phyloP scores from a whole-genome alignment of 176 grass and related monocot genomes.

The Zoysia pacifica region DNA sequence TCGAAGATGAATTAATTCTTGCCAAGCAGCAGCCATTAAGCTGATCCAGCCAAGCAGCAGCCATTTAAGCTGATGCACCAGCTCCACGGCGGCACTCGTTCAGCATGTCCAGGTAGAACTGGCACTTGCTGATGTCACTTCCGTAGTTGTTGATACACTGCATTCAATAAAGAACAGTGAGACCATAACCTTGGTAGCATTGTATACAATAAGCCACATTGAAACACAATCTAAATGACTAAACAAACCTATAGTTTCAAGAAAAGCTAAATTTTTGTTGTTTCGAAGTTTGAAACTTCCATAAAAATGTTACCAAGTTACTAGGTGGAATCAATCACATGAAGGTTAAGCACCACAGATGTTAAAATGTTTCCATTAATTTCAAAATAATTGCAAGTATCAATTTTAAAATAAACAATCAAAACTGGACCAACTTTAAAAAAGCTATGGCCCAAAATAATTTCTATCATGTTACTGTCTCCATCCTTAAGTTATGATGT shows the following conservation, averaged over 20 bases:
- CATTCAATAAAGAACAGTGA: background rate
- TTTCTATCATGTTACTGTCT: background rate
- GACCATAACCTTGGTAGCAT: background rate
- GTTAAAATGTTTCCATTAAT: background rate
- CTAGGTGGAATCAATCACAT: too few relatives aligned
- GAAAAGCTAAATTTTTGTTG: too few relatives aligned
- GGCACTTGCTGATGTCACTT: conserved; percentile 80
- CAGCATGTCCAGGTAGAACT: conserved; percentile 91
- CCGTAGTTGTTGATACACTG: conserved; percentile 82
- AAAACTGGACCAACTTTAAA: background rate
- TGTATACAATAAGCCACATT: too few relatives aligned
- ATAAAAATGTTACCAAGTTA: too few relatives aligned
- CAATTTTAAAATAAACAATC: background rate
- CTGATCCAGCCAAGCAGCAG: background rate
- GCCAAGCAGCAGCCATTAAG: too few relatives aligned
- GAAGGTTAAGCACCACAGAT: too few relatives aligned
- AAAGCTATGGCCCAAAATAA: background rate
- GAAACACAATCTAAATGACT: too few relatives aligned
- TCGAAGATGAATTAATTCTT: background rate
- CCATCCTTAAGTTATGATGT: background rate
- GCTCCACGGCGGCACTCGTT: conserved; percentile 74
- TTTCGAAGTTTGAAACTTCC: too few relatives aligned
- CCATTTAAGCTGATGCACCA: conserved; percentile 41
- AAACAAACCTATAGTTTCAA: too few relatives aligned
- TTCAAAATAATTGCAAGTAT: background rate